A percentile compares a stretch with the other conserved stretches of the same genome.
Conservation (phyloP, 495 filamentous ascomycete genomes). For the Trichoderma reesei region DNA sequence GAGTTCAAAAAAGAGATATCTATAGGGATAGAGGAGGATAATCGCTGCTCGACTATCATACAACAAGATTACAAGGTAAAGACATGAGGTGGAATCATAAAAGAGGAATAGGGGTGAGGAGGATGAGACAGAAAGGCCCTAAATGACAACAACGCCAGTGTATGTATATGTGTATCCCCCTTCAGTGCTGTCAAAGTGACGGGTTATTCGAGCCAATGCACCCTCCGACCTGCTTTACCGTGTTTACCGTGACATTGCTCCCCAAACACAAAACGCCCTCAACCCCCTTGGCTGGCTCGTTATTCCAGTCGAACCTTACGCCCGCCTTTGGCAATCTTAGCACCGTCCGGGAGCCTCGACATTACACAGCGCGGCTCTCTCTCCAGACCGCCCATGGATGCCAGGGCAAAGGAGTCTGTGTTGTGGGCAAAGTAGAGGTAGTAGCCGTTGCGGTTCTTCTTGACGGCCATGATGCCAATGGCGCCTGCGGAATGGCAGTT, state of each 20-base stretch:
- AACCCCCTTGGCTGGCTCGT: background rate
- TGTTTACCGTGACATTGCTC: no score
- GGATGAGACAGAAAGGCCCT: background rate
- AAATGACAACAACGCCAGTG: background rate
- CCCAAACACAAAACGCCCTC: no score
- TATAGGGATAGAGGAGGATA: constrained; percentile 6
- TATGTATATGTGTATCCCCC: background rate
- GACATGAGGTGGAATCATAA: no score
- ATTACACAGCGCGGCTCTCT: constrained; percentile 64
- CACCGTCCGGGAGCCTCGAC: constrained; percentile 51
- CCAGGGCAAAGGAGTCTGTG: constrained; percentile 82
- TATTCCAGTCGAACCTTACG: constrained; percentile 34
- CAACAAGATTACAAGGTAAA: background rate
- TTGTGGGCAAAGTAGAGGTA: constrained; percentile 86
- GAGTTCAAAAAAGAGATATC: background rate
- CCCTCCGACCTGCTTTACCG: no score
- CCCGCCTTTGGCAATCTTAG: constrained; percentile 36
- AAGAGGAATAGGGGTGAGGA: background rate
- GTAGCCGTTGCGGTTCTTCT: constrained; percentile 59
- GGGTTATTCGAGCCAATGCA: no score
- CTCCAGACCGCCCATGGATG: constrained; percentile 75
- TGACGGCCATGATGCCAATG: constrained; percentile 76
- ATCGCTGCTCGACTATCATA: background rate
- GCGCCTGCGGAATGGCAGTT: constrained; percentile 62
- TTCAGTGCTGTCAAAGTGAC: background rate